These are phyloP conservation scores for Monilinia vaccinii-corymbosi DNA, from an alignment of 2,329 filamentous ascomycete genomes.

Conservation along the genomic window DNA sequence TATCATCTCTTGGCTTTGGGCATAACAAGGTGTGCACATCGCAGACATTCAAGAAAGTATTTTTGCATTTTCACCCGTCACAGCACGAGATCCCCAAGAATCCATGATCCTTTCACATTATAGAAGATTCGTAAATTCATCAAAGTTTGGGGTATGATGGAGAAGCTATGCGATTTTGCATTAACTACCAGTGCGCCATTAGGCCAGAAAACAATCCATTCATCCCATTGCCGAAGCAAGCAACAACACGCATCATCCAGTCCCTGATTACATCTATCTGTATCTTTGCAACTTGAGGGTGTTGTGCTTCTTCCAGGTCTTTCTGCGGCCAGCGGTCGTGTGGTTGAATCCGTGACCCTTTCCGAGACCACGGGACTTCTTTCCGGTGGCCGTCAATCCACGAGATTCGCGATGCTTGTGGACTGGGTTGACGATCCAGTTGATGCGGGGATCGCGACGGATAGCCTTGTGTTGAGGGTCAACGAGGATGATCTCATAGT, in stretches of 20 bases:
- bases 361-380: constrained; percentile 99
- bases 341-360: constrained; percentile 99
- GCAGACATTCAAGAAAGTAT: background rate
- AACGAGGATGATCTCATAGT: constrained; percentile 99
- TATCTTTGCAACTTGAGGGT: constrained; percentile 98
- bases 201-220: constrained; percentile 21
- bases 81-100: background rate
- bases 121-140: constrained; percentile 15
- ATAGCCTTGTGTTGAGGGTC: constrained; percentile 99
- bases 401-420: constrained; percentile 99
- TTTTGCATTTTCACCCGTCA: constrained; percentile 4
- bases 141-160: constrained; percentile 12
- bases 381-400: constrained; percentile 96
- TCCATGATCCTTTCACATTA: constrained; percentile 1
- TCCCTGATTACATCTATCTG: constrained; percentile 50
- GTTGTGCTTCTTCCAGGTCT: constrained; percentile 99
- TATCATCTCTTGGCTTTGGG: background rate
- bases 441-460: constrained; percentile 97
- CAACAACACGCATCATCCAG: constrained; percentile 20
- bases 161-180: constrained; percentile 20
- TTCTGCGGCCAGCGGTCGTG: constrained; percentile 91
- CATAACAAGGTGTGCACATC: background rate
- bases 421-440: constrained; percentile 99
- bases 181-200: constrained; percentile 12
- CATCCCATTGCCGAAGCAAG: constrained; percentile 17